Evolutionary conservation across 2,329 filamentous ascomycete genomes (phyloP), one percentile per base, ranked within the genome.

Genomic region (Apiospora aurea): DNA sequence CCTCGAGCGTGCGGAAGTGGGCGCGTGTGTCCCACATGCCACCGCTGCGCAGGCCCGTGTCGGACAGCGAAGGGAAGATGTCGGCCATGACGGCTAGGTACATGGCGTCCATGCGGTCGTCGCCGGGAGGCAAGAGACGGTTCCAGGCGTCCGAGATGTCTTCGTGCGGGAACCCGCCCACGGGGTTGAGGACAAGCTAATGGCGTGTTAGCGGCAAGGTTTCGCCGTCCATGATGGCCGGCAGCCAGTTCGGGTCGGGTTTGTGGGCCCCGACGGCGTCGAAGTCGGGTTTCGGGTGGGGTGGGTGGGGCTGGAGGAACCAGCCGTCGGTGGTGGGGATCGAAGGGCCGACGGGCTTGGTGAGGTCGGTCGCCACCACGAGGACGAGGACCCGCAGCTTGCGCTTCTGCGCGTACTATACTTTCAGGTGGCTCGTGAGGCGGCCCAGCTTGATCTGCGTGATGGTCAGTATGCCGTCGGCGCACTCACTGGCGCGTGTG

Each of bases 231-330:
- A 61, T 8, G 53, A 61, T 61, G 53, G 29, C 53, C 14, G 29
- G 53, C 7, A 61, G 53, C 53, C 53, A 38, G 29, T 61, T 21
- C 14, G 53, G 26, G 53, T 38, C 53, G 26, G 53, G 53, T 71
- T 83, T 80, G 49, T 29, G 34, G 47, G 72, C 75, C 79, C 88
- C 75, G 77, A 81, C 46, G 73, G 77, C 73, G 73, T 76, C 70
- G 76, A 85, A 80, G 75, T 81, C 71, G 46, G 85, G 78, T 73
- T 78, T 82, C 5, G 75, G 57, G 3, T 6, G 13, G 7, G 57
- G 34, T 14, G 57, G 57, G 29, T 38, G 21, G 18, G 57, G 21
- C 29, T 41, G 18, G 21, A 24, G 57, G n/a, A 41, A 41, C 57
- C 21, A 64, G 18, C 34, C 34, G 34, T 38, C 21, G 16, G 34